Evolutionary conservation across 2,329 filamentous ascomycete species (phyloP).

Genomic region (Trichoderma brevicompactum): DNA sequence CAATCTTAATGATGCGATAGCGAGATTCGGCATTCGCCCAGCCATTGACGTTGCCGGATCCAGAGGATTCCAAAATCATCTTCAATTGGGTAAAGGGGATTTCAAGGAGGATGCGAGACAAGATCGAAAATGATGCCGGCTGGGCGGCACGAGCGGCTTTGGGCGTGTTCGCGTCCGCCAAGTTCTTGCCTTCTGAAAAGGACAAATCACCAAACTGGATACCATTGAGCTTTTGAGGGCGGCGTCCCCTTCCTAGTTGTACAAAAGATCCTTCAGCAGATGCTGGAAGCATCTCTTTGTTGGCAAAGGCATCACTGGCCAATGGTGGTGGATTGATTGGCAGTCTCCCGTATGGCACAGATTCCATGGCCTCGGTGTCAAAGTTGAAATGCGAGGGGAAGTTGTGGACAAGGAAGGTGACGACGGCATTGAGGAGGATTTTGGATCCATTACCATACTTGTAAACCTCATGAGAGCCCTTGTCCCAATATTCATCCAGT

Average conservation of each 20-base stretch:
- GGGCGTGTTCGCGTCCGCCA: slow-evolving; percentile 40
- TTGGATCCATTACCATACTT: slow-evolving; percentile 57
- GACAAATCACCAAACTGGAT: slow-evolving; percentile 75
- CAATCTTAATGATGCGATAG: slow-evolving; percentile 53
- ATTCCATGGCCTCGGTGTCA: slow-evolving; percentile 50
- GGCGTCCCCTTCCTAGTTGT: slow-evolving; percentile 44
- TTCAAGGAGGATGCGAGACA: slow-evolving; percentile 72
- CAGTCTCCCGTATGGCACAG: slow-evolving; percentile 47
- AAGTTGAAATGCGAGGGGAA: slow-evolving; percentile 65
- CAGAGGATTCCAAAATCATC: slow-evolving; percentile 63
- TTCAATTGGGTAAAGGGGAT: slow-evolving; percentile 71
- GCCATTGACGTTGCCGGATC: slow-evolving; percentile 55
- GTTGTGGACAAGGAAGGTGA: slow-evolving; percentile 63
- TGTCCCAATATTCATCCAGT: slow-evolving; percentile 46
- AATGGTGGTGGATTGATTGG: slow-evolving; percentile 37
- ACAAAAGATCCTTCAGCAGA: slow-evolving; percentile 41
- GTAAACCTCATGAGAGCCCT: slow-evolving; percentile 51
- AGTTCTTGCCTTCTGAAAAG: slow-evolving; percentile 38
- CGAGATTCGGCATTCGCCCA: slow-evolving; percentile 55
- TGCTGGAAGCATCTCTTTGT: slow-evolving; percentile 30
- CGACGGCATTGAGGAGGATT: slow-evolving; percentile 57
- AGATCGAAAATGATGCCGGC: slow-evolving; percentile 49
- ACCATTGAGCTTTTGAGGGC: slow-evolving; percentile 59
- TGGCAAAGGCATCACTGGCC: slow-evolving; percentile 34
- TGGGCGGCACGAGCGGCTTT: slow-evolving; percentile 36